These are phyloP conservation scores for Sophora flavescens DNA, from an alignment of 306 rosid genomes.

Conservation along the genomic window DNA sequence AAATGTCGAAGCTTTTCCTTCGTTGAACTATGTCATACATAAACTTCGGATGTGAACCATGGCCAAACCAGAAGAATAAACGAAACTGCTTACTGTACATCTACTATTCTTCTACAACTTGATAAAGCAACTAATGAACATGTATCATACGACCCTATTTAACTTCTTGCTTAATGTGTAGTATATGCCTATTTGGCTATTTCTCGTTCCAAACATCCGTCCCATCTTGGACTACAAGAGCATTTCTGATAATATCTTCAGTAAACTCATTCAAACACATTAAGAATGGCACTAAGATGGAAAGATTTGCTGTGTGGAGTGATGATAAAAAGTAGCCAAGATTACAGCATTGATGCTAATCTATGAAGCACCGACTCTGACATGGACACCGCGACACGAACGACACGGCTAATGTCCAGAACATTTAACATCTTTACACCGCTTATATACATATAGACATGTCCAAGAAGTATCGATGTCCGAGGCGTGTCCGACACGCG, in stretches of 20 bases:
- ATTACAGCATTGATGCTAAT: constrained; percentile 45
- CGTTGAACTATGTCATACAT: background rate
- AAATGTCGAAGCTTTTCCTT: background rate
- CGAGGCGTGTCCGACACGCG: too few relatives aligned
- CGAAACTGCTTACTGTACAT: background rate
- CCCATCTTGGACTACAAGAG: background rate
- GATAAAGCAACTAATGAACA: constrained; percentile 8
- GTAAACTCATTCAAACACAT: constrained; percentile 30
- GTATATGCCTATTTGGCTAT: background rate
- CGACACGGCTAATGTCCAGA: too few relatives aligned
- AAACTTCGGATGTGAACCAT: background rate
- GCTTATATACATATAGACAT: too few relatives aligned
- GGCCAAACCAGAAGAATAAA: background rate
- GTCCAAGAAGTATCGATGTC: too few relatives aligned
- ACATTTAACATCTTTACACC: too few relatives aligned
- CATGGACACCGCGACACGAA: too few relatives aligned
- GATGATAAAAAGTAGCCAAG: constrained; percentile 11
- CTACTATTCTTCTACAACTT: constrained; percentile 11
- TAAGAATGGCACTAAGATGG: constrained; percentile 11
- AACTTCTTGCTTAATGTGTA: constrained; percentile 6
- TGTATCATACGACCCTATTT: background rate
- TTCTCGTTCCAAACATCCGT: constrained; percentile 9
- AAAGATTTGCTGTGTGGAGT: background rate
- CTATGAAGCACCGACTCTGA: too few relatives aligned
- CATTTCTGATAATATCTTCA: background rate